A percentile compares a stretch with the other conserved stretches of the same genome.
phyloP scores from a whole-genome alignment of 208 protist genomes.

The Leishmania braziliensis region DNA sequence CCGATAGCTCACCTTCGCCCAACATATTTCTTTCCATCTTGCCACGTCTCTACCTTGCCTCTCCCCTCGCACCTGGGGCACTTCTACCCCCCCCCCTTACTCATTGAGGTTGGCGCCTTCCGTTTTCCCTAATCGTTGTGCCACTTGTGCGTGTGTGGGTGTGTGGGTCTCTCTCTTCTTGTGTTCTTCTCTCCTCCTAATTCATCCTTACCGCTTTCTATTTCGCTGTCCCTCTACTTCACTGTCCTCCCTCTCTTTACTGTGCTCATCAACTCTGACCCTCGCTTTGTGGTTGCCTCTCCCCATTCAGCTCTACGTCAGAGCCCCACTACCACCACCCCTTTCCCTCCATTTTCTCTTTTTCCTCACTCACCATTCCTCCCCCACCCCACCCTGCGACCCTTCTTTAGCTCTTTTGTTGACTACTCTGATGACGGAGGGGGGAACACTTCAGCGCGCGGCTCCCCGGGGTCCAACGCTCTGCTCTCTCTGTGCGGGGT shows the following conservation, averaged over 20 bases:
- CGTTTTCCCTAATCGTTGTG: neutral
- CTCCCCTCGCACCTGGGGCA: neutral
- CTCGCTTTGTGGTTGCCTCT: neutral
- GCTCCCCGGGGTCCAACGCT: no score
- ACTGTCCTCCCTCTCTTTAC: neutral
- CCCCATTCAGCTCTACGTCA: neutral
- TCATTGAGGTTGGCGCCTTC: neutral
- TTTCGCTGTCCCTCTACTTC: neutral
- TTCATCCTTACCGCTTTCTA: neutral
- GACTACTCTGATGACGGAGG: neutral
- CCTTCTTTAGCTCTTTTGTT: neutral
- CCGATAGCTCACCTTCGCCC: neutral
- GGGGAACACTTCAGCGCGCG: no score
- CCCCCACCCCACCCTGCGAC: neutral
- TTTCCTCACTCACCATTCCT: neutral
- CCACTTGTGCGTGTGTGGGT: neutral
- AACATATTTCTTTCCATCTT: neutral
- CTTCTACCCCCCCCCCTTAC: neutral
- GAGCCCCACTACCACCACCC: neutral
- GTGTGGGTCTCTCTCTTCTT: neutral
- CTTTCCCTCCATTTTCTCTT: neutral
- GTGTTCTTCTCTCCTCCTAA: neutral
- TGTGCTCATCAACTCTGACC: no score
- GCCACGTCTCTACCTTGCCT: slow-evolving; percentile 1
- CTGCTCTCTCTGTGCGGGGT: no score